phyloP scores from a whole-genome alignment of 2,329 filamentous ascomycete genomes.

The Fusarium napiforme region DNA sequence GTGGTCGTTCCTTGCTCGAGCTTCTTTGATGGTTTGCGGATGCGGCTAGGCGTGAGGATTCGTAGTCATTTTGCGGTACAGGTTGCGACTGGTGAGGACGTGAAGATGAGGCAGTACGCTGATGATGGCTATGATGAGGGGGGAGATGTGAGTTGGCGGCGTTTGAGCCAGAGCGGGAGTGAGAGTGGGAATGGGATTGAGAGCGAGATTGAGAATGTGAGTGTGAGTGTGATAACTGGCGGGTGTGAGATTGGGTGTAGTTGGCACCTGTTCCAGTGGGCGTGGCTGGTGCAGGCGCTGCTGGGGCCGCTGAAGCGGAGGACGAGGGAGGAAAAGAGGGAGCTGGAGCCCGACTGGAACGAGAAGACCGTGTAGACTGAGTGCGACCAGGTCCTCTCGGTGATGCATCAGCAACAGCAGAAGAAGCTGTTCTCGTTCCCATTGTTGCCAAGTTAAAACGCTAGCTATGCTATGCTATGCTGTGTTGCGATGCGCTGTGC shows the following conservation, averaged over 20 bases:
- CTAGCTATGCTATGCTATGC: conserved; percentile 12
- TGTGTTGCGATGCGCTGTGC: conserved; percentile 4
- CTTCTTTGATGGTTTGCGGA: conserved; percentile 67
- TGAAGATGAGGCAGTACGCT: conserved; percentile 55
- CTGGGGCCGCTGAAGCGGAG: conserved; percentile 34
- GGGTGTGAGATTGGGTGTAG: conserved; percentile 39
- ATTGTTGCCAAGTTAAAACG: conserved; percentile 20
- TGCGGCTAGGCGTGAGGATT: conserved; percentile 73
- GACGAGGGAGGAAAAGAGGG: conserved; percentile 32
- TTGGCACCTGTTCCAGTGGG: conserved; percentile 39
- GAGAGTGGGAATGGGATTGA: conserved; percentile 40
- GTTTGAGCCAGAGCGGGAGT: conserved; percentile 41
- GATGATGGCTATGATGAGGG: conserved; percentile 48
- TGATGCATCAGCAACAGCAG: conserved; percentile 40
- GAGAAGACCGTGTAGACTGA: conserved; percentile 50
- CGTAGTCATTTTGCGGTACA: conserved; percentile 74
- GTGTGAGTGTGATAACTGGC: conserved; percentile 42
- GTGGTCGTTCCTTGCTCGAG: conserved; percentile 69
- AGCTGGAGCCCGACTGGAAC: conserved; percentile 40
- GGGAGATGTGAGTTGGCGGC: conserved; percentile 42
- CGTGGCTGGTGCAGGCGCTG: conserved; percentile 37
- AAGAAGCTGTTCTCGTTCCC: conserved; percentile 42
- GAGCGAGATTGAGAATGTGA: conserved; percentile 37
- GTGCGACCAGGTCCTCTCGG: conserved; percentile 48
- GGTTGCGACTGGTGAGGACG: conserved; percentile 55